Percentiles rank a stretch among this genome's conserved stretches.
These are phyloP conservation scores for Sodiomyces alkalinus DNA, from an alignment of 2,329 filamentous ascomycete species.

Conservation along the genomic window DNA sequence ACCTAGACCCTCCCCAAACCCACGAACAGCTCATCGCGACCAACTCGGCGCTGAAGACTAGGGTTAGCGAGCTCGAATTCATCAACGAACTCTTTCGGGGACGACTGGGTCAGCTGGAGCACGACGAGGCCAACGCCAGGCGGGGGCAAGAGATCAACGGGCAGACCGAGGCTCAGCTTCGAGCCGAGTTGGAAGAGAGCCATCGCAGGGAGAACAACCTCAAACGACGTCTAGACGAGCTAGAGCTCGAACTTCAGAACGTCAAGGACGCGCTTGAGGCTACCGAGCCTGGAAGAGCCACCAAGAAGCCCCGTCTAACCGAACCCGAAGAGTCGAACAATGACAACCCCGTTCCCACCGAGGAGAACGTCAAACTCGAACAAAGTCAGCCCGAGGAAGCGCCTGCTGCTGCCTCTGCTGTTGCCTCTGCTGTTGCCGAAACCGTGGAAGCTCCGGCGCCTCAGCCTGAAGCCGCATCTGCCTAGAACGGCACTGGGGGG, in stretches of 20 bases:
- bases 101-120: conserved; percentile 64
- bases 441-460: neutral
- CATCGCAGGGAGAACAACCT: conserved; percentile 67
- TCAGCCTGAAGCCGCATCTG: neutral
- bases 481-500: too few relatives aligned
- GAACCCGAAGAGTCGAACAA: conserved; percentile 1
- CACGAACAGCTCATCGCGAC: conserved; percentile 67
- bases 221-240: conserved; percentile 67
- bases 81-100: conserved; percentile 77
- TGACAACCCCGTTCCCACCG: neutral
- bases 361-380: neutral
- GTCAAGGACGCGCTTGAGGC: conserved; percentile 3
- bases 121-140: conserved; percentile 54
- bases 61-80: conserved; percentile 86
- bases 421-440: conserved; percentile 1
- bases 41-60: conserved; percentile 82
- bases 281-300: too few relatives aligned
- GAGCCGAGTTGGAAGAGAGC: conserved; percentile 55
- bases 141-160: conserved; percentile 41
- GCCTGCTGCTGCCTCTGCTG: neutral
- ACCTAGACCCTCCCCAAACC: conserved; percentile 56
- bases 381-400: neutral
- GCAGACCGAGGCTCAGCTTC: conserved; percentile 40
- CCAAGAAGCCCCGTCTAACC: conserved; percentile 6
- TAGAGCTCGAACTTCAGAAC: conserved; percentile 44